A percentile compares a stretch with the other conserved stretches of the same genome.
phyloP scores from a whole-genome alignment of 345 rosid species.

The Mercurialis annua region DNA sequence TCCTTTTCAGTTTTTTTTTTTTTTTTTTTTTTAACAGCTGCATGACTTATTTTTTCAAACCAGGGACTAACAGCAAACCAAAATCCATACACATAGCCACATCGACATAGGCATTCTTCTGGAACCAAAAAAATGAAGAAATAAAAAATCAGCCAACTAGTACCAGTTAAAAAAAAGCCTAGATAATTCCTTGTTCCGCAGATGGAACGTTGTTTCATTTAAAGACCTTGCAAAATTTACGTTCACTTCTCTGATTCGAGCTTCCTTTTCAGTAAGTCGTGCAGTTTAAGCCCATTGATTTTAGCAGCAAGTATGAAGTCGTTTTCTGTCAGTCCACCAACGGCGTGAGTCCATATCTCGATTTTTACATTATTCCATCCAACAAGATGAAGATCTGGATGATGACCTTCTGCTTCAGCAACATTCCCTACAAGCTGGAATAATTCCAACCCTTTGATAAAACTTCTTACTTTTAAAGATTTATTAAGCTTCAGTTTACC shows the following conservation, averaged over 20 bases:
- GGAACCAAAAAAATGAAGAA: too few species aligned
- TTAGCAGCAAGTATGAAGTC: constrained; percentile 93
- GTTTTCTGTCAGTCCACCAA: constrained; percentile 62
- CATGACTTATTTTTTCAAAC: too few species aligned
- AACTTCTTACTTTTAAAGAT: constrained; percentile 75
- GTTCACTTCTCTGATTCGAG: neutral
- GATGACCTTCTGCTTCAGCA: constrained; percentile 97
- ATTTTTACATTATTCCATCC: constrained; percentile 92
- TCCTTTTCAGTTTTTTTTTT: too few species aligned
- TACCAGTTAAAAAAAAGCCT: neutral
- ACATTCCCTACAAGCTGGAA: constrained; percentile 68
- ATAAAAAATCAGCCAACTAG: too few species aligned
- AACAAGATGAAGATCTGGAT: constrained; percentile 95
- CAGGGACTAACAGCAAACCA: too few species aligned
- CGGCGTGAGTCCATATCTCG: constrained; percentile 93
- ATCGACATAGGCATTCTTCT: too few species aligned
- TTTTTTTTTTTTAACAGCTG: too few species aligned
- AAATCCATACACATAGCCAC: too few species aligned
- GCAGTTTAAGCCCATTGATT: constrained; percentile 61
- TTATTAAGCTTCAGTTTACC: constrained; percentile 62
- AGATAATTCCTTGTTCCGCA: neutral
- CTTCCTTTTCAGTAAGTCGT: constrained; percentile 48
- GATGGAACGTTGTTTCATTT: neutral
- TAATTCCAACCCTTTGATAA: constrained; percentile 75
- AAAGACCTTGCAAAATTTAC: neutral